A percentile compares a stretch with the other conserved stretches of the same genome.
Evolutionary conservation across 1,139 yeast genomes (phyloP).

Genomic region (Protomyces lactucae-debilis): DNA sequence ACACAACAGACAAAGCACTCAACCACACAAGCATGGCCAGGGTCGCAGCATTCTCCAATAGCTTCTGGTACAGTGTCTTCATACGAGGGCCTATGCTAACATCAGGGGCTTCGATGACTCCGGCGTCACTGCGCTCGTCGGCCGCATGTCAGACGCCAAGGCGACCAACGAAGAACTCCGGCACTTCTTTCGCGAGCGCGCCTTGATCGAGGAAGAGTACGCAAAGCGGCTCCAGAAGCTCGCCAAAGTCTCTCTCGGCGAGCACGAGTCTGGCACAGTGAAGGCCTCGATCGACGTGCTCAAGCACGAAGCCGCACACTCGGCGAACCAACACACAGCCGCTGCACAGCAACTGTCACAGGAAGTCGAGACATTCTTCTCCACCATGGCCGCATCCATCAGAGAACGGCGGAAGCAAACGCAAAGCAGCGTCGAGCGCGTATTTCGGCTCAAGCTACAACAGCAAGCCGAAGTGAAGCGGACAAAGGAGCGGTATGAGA

Average conservation of each 20-base stretch:
- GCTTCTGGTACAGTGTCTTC: neutral
- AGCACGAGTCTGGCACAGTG: conserved; percentile 56
- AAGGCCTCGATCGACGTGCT: conserved; percentile 58
- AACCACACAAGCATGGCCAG: neutral
- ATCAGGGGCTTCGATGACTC: conserved; percentile 30
- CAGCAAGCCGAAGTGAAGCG: conserved; percentile 38
- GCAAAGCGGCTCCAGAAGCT: conserved; percentile 47
- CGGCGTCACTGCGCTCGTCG: conserved; percentile 43
- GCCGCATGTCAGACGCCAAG: conserved; percentile 55
- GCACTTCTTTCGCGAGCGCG: conserved; percentile 45
- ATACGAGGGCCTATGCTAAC: neutral
- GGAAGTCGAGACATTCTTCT: conserved; percentile 46
- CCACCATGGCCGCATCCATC: conserved; percentile 44
- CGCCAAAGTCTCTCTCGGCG: conserved; percentile 51
- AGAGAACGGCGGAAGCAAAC: conserved; percentile 44
- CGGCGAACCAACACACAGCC: conserved; percentile 48
- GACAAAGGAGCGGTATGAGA: conserved; percentile 52
- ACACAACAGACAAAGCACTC: neutral
- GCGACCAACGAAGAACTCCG: conserved; percentile 47
- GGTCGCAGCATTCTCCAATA: neutral
- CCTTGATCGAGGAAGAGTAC: conserved; percentile 69
- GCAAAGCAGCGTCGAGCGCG: conserved; percentile 40
- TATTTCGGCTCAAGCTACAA: conserved; percentile 43
- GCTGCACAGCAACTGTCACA: conserved; percentile 46
- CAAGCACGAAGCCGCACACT: conserved; percentile 51